phyloP scores from a whole-genome alignment of 2,329 filamentous ascomycete genomes.

The Alternaria novae-zelandiae region DNA sequence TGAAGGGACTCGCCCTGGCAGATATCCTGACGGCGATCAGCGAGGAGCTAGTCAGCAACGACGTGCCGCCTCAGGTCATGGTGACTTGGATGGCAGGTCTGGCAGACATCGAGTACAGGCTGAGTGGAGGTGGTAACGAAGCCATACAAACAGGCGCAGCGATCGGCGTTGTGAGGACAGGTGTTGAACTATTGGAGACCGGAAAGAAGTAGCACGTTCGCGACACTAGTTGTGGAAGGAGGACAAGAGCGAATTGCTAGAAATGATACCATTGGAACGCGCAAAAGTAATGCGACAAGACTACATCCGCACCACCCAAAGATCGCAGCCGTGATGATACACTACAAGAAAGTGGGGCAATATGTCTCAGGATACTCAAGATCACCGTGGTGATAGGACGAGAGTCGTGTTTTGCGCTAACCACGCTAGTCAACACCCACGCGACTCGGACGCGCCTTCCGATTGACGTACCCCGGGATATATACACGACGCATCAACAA shows the following conservation, averaged over 20 bases:
- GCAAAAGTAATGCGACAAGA: background rate
- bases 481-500: conserved; percentile 11
- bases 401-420: conserved; percentile 11
- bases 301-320: background rate
- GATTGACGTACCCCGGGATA: conserved; percentile 6
- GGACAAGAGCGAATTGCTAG: background rate
- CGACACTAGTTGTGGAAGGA: background rate
- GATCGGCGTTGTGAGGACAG: conserved; percentile 85
- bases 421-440: conserved; percentile 14
- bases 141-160: conserved; percentile 89
- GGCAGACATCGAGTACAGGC: conserved; percentile 88
- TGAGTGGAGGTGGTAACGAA: conserved; percentile 88
- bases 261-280: conserved; percentile 15
- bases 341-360: conserved; percentile 3
- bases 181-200: conserved; percentile 71
- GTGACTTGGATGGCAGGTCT: conserved; percentile 90
- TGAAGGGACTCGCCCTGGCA: conserved; percentile 85
- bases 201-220: conserved; percentile 28
- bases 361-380: conserved; percentile 4
- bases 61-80: conserved; percentile 85
- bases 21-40: conserved; percentile 89
- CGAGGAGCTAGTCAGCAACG: conserved; percentile 80
- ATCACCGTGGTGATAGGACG: conserved; percentile 11
- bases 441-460: conserved; percentile 13
- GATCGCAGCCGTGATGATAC: background rate